Evolutionary conservation across 2,329 filamentous ascomycete genomes (phyloP).

Genomic region (Grosmannia serpens): DNA sequence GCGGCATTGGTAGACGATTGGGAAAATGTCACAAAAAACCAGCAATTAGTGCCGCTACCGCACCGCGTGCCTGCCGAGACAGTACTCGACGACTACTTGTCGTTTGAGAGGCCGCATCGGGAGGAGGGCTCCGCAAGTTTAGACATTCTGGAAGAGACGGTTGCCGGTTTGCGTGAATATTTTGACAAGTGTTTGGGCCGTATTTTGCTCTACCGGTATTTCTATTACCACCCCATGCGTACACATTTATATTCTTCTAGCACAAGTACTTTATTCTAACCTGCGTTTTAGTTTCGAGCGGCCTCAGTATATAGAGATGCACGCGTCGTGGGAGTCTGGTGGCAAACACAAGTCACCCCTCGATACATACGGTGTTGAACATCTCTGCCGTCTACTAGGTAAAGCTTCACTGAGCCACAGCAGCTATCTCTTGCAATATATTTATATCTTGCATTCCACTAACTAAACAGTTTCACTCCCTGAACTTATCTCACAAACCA

Average conservation of each 20-base stretch:
- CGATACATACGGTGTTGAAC: constrained; percentile 88
- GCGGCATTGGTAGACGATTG: constrained; percentile 92
- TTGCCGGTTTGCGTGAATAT: constrained; percentile 79
- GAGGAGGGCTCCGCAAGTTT: constrained; percentile 56
- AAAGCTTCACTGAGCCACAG: constrained; percentile 21
- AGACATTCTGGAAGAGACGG: constrained; percentile 82
- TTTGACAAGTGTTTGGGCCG: constrained; percentile 85
- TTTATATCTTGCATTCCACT: neutral
- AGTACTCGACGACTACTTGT: constrained; percentile 72
- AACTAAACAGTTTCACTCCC: constrained; percentile 62
- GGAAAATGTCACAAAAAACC: constrained; percentile 96
- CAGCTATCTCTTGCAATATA: neutral
- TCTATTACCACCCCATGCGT: neutral
- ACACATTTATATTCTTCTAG: neutral
- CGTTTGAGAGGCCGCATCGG: constrained; percentile 56
- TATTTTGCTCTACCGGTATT: constrained; percentile 69
- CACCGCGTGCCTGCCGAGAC: constrained; percentile 61
- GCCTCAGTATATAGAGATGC: constrained; percentile 70
- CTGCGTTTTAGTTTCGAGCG: constrained; percentile 61
- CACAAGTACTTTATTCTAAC: neutral
- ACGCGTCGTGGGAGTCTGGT: constrained; percentile 51
- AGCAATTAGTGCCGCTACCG: constrained; percentile 78
- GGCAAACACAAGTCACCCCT: constrained; percentile 54
- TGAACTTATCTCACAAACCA: constrained; percentile 90
- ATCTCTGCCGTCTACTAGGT: constrained; percentile 83